Conservation (phyloP, 805 yeast species). For the Metschnikowia cerradonensis region DNA sequence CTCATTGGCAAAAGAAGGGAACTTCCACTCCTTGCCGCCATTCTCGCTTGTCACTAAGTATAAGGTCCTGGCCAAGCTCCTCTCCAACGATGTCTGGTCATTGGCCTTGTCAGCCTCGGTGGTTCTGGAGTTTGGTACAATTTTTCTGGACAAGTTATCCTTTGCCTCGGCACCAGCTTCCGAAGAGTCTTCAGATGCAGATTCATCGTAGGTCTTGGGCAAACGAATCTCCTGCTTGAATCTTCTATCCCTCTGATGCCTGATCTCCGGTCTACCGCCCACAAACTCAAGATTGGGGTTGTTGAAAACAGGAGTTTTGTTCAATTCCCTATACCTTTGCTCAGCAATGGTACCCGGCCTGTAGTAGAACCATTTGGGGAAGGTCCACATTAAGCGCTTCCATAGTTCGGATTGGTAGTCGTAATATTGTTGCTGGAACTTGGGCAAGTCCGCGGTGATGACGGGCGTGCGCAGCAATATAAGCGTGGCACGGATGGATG, state of each 20-base stretch:
- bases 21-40: conserved; percentile 51
- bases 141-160: conserved; percentile 63
- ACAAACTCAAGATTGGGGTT: conserved; percentile 77
- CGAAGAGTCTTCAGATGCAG: conserved; percentile 9
- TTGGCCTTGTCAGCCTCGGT: conserved; percentile 71
- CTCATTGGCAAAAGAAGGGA: conserved; percentile 62
- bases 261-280: conserved; percentile 80
- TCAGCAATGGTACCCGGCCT: conserved; percentile 87
- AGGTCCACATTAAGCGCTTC: conserved; percentile 94
- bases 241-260: conserved; percentile 85
- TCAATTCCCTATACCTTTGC: conserved; percentile 70
- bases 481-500: conserved; percentile 39
- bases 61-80: conserved; percentile 74
- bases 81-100: conserved; percentile 67
- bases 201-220: conserved; percentile 55
- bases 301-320: conserved; percentile 67
- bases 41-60: conserved; percentile 61
- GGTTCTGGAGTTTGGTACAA: conserved; percentile 62
- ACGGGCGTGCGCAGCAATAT: conserved; percentile 80
- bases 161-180: conserved; percentile 10
- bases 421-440: conserved; percentile 71
- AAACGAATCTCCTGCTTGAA: conserved; percentile 72
- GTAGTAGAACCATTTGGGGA: conserved; percentile 89
- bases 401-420: conserved; percentile 82
- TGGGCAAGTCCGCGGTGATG: conserved; percentile 70